Percentiles rank a stretch among this genome's conserved stretches.
These are phyloP conservation scores for Chlorella sp. DNA, from an alignment of 139 green algal species.

Conservation along the genomic window DNA sequence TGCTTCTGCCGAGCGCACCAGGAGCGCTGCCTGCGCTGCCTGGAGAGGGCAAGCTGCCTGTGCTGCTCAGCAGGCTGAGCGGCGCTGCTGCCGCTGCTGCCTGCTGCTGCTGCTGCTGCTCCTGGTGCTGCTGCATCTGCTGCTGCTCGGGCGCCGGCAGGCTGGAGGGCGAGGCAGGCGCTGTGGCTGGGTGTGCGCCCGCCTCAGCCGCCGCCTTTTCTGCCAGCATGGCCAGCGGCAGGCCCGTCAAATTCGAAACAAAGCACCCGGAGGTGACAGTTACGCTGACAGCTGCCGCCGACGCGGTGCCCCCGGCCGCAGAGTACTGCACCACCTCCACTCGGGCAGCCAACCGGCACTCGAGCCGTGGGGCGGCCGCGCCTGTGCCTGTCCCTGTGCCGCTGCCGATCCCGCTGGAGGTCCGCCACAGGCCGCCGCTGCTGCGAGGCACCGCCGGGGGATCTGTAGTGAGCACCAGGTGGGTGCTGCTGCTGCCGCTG, in stretches of 20 bases:
- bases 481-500: slow-evolving; percentile 8
- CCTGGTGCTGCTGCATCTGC: not conserved
- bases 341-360: slow-evolving; percentile 20
- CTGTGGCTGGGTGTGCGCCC: not conserved
- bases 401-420: not conserved
- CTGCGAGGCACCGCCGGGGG: not conserved
- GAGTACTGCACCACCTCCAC: slow-evolving; percentile 11
- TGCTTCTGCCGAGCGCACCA: not conserved
- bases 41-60: not conserved
- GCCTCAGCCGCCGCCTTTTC: not conserved
- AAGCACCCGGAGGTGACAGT: slow-evolving; percentile 39
- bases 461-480: not conserved
- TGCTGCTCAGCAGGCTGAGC: not conserved
- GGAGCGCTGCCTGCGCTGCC: not conserved
- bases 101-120: not conserved
- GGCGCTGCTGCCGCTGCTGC: not conserved
- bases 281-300: slow-evolving; percentile 22
- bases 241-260: slow-evolving; percentile 44
- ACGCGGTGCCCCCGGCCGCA: not conserved
- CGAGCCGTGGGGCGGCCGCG: not conserved
- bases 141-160: not conserved
- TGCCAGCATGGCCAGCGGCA: not conserved
- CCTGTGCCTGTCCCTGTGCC: not conserved
- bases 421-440: slow-evolving; percentile 22
- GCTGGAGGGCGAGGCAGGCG: not conserved